These are phyloP conservation scores for Fusarium redolens DNA, from an alignment of 2,329 filamentous ascomycete species.

Conservation along the genomic window DNA sequence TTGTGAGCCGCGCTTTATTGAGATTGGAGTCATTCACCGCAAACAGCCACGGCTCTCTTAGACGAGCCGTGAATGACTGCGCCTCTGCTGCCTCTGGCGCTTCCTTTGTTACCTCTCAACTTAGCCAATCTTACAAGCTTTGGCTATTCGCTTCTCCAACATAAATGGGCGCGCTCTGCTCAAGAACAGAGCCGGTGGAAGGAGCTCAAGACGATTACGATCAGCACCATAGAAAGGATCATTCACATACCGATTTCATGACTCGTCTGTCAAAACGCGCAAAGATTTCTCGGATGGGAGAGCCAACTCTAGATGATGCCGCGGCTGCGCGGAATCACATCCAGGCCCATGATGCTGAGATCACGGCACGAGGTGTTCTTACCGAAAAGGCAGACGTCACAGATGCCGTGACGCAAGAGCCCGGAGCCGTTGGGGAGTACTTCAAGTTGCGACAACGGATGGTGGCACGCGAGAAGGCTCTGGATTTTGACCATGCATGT, in stretches of 20 bases:
- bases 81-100: conserved; percentile 15
- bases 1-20: conserved; percentile 29
- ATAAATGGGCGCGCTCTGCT: conserved; percentile 47
- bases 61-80: conserved; percentile 9
- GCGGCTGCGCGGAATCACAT: conserved; percentile 42
- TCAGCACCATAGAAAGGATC: conserved; percentile 16
- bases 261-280: conserved; percentile 25
- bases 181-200: conserved; percentile 33
- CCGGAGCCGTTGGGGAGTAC: conserved; percentile 46
- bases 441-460: conserved; percentile 46
- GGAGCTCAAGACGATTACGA: conserved; percentile 17
- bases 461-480: conserved; percentile 47
- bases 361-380: conserved; percentile 14
- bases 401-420: neutral
- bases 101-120: conserved; percentile 10
- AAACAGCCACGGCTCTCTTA: conserved; percentile 16
- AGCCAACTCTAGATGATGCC: conserved; percentile 15
- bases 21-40: conserved; percentile 25
- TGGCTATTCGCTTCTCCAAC: neutral
- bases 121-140: neutral
- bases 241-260: conserved; percentile 12
- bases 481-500: conserved; percentile 57
- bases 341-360: conserved; percentile 43
- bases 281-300: conserved; percentile 9
- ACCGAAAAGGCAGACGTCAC: neutral